Conservation (phyloP, 2,329 filamentous ascomycete species). For the Trichophyton schoenleinii region DNA sequence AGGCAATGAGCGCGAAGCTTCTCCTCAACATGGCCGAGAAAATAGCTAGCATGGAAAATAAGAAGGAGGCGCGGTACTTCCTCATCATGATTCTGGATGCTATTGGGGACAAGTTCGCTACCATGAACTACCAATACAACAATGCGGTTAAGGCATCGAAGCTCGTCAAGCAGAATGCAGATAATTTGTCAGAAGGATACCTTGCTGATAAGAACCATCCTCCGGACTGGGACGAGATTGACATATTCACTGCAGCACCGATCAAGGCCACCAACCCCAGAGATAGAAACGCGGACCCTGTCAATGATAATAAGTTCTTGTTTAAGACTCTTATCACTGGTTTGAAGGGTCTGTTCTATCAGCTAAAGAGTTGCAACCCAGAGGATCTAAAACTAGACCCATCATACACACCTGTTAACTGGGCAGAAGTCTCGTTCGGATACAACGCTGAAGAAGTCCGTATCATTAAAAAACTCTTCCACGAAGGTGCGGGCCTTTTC, state of each 20-base stretch:
- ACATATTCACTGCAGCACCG: conserved; percentile 90
- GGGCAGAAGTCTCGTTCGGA: conserved; percentile 89
- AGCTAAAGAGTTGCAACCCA: conserved; percentile 80
- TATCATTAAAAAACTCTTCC: conserved; percentile 92
- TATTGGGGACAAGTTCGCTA: conserved; percentile 93
- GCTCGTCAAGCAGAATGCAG: conserved; percentile 55
- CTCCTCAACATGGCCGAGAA: conserved; percentile 96
- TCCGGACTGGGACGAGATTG: conserved; percentile 95
- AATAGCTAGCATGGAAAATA: conserved; percentile 86
- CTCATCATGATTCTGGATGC: conserved; percentile 95
- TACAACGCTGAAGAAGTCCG: conserved; percentile 96
- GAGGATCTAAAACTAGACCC: conserved; percentile 55
- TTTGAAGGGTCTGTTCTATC: conserved; percentile 91
- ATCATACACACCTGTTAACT: conserved; percentile 70
- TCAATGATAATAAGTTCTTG: conserved; percentile 92
- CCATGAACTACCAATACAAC: conserved; percentile 92
- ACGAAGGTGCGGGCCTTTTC: conserved; percentile 91
- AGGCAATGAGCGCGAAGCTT: conserved; percentile 98
- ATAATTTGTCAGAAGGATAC: conserved; percentile 61
- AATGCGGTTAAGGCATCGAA: conserved; percentile 91
- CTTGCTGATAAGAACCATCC: conserved; percentile 67
- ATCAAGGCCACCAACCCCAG: conserved; percentile 90
- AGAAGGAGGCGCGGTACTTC: conserved; percentile 87
- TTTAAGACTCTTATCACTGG: conserved; percentile 96
- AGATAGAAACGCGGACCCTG: conserved; percentile 77